Base-by-base conservation (phyloP, 306 rosid genomes). In the Oemleria cerasiformis region DNA sequence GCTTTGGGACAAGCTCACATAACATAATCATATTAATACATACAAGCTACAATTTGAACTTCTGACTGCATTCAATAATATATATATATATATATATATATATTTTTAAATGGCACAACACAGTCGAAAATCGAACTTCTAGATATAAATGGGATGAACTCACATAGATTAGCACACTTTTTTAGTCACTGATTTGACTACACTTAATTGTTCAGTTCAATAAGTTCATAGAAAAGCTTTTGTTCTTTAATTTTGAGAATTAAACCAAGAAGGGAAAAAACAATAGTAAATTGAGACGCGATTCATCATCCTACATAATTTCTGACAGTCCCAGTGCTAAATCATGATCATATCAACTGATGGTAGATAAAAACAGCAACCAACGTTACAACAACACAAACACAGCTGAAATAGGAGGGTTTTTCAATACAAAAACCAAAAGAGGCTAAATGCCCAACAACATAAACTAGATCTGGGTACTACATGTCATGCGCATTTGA, bases 381-480 rank as follows among this genome's bases (percentile, higher is more conserved):
- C 16, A 49, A 49, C 54, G 57, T n/a, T 51, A 51, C 6, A 51
- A 51, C 3, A 51, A 6, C 23, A 51, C 9, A 21, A 51, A 23
- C 57, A n/a, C 25, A 17, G 23, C 57, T n/a, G 57, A 56, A 23
- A 56, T 11, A 23, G 5, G 13, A 56, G 36, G 7, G 23, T 56
- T 30, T 59, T 34, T 14, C 42, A 59, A 2, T 6, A 6, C 9
- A 2, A 25, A 11, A 8, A 19, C 0, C 2, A 57, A 25, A 21
- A n/a, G 36, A 25, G 15, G 36, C 13, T 57, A 5, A 57, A 5
- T 7, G 23, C 30, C 14, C 16, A 38, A 2, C 3, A 20, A 30
- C 20, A 41, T 3, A 64, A 64, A 41, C 42, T n/a, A 58, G 73
- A 75, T 67, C 73, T 57, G 61, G 60, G 42, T 45, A 13, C 21